Evolutionary conservation across 306 rosid genomes (phyloP).

Genomic region (Acmispon strigosus): DNA sequence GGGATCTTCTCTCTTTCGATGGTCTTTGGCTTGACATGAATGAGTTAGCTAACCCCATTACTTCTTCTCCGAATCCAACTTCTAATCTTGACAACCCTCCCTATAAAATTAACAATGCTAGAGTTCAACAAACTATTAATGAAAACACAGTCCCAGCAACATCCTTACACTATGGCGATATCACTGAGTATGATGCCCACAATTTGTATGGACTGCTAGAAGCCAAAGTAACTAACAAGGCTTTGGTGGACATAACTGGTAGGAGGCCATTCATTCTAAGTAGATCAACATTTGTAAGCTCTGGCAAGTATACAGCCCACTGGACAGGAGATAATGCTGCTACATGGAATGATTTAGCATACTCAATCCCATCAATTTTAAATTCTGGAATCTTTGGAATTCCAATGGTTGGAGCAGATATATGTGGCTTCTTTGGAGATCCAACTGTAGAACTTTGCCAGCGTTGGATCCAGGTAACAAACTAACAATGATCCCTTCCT

Average conservation of each 20-base stretch:
- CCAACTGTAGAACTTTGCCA: constrained; percentile 81
- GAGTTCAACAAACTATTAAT: constrained; percentile 33
- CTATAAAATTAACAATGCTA: constrained; percentile 52
- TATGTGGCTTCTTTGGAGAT: constrained; percentile 62
- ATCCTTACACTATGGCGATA: constrained; percentile 49
- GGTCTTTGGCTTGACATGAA: constrained; percentile 96
- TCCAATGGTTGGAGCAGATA: constrained; percentile 96
- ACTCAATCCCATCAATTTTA: constrained; percentile 58
- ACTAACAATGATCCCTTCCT: not conserved
- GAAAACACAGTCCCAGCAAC: constrained; percentile 53
- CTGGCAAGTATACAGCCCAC: constrained; percentile 85
- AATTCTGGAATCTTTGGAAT: constrained; percentile 77
- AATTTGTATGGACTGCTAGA: constrained; percentile 72
- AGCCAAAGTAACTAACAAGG: constrained; percentile 57
- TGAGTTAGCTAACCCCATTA: constrained; percentile 59
- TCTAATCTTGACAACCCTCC: constrained; percentile 81
- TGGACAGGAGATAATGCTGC: constrained; percentile 97
- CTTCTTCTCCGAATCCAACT: constrained; percentile 38
- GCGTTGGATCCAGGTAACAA: constrained; percentile 96
- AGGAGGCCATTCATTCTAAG: constrained; percentile 79
- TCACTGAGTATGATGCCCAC: constrained; percentile 73
- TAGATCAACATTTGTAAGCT: constrained; percentile 83
- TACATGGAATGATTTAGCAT: constrained; percentile 74
- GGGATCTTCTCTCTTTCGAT: constrained; percentile 51
- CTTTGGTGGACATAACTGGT: constrained; percentile 47